Base-by-base conservation (phyloP, 2,329 filamentous ascomycete genomes). In the Talaromyces pinophilus region DNA sequence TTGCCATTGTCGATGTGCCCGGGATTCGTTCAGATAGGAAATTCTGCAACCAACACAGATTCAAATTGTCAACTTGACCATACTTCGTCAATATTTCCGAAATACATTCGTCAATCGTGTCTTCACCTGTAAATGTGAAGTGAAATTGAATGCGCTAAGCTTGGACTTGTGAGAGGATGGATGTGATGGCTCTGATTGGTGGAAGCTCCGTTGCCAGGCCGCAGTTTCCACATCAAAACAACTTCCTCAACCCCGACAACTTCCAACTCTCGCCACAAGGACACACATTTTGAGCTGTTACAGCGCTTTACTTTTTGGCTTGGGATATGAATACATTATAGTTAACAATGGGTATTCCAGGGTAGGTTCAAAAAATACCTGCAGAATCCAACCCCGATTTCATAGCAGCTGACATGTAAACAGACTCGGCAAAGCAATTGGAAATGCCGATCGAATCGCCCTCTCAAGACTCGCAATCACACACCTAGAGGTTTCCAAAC, bases 391-490 rank as follows among this genome's bases (percentile, higher is more conserved):
- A 19, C 8, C 8, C 8, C 11, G 2, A 15, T 22, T 38, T 17
- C 10, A 52, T 52, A 35, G n/a, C 54, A 22, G n/a, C 42, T 61
- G 11, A 61, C 22, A 44, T n/a, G n/a, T 46, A 46, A 65, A 60
- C 70, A 97, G 94, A 17, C 92, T 99, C 63, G 95, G 97, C 80
- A 90, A 90, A 74, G 92, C 97, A 77, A 91, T 99, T 71, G 93
- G 93, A 48, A 82, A 88, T 8, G 92, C 93, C 64, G 85, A 90
- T 74, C 87, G 93, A 67, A 84, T 96, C 64, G 90, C 95, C 19
- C 84, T 99, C 10, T 88, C 91, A 40, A 96, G 92, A 74, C 85
- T 98, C 61, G 90, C 93, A 35, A 84, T 93, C 55, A 87, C 93
- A 59, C 90, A 92, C 71, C 86, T 96, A 69, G 87, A 92, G 72